Percentiles rank a stretch among this genome's conserved stretches.
Conservation (phyloP, 306 rosid species). For the Castanospermum australe region DNA sequence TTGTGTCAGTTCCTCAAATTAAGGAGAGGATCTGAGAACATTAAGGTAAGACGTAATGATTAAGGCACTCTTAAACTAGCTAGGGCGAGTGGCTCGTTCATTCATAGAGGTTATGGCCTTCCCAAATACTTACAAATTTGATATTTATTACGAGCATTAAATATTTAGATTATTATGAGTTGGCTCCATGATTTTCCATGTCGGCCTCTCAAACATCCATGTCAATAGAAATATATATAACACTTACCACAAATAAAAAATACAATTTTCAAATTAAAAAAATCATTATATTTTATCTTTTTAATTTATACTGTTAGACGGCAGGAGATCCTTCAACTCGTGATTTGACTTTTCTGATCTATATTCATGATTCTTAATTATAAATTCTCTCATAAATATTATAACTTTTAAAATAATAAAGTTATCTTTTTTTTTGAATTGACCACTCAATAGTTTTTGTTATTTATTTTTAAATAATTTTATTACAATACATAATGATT, state of each 20-base stretch:
- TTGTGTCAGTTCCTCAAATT: slow-evolving; percentile 18
- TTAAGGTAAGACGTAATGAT: background rate
- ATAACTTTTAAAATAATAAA: too few species aligned
- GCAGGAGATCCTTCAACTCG: too few species aligned
- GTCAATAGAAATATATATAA: background rate
- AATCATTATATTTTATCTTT: too few species aligned
- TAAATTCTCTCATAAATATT: too few species aligned
- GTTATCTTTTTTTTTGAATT: background rate
- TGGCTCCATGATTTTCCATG: background rate
- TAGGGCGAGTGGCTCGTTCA: background rate
- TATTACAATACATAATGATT: too few species aligned
- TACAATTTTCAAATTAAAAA: background rate
- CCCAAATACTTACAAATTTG: background rate
- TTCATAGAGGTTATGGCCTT: background rate
- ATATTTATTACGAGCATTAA: background rate
- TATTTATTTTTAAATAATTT: too few species aligned
- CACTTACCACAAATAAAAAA: background rate
- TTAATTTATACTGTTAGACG: too few species aligned
- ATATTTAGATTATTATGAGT: background rate
- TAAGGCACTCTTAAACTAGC: background rate
- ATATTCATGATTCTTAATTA: too few species aligned
- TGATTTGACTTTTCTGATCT: too few species aligned
- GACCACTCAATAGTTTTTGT: too few species aligned
- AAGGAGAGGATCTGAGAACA: slow-evolving; percentile 4
- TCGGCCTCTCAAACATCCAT: background rate